Evolutionary conservation across 495 filamentous ascomycete genomes (phyloP), one percentile per base, ranked within the genome.

Genomic region (Darksidea phi): DNA sequence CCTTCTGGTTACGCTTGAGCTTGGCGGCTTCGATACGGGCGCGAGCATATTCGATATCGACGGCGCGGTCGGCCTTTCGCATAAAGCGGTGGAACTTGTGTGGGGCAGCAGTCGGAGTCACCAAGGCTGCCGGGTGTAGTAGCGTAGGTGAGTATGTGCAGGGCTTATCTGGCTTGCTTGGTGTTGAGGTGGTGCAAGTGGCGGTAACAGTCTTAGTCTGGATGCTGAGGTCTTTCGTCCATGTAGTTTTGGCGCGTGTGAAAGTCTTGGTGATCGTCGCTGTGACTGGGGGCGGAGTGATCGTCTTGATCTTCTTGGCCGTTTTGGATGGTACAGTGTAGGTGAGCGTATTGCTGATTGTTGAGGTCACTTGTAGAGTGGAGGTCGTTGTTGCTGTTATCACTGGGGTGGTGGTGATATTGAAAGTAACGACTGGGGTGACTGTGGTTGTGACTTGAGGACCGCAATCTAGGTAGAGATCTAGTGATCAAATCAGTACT

Each of bases 371-470:
- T 15, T 25, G 43, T 4, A 41, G 18, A 0, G 66, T 68, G 5
- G 57, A 61, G 17, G 49, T 59, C 11, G 46, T 13, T 6, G 54
- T 67, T 3, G 52, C 42, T 11, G 67, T 67, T 13, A 58, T 25
- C 3, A 51, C 62, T 12, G 68, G 49, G 10, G 71, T 72, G 6
- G 55, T 62, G 5, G 72, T 72, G 25, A 60, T 61, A 17, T 59
- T 71, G 23, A 49, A 59, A 12, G 66, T 66, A 0, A 63, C 54
- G 0, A 62, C 66, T 0, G 57, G 57, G 18, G 62, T 66, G 26
- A 45, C 13, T 10, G 72, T 75, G 6, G 47, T 48, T 0, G 72
- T 75, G 2, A 41, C 48, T 54, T 72, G 72, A 4, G 71, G 66
- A 17, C 70, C 72, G 64, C 67, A 32, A 38, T 67, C 53, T 11